Evolutionary conservation across 768 basidiomycete genomes (phyloP).

Genomic region (Mycena vulgaris): DNA sequence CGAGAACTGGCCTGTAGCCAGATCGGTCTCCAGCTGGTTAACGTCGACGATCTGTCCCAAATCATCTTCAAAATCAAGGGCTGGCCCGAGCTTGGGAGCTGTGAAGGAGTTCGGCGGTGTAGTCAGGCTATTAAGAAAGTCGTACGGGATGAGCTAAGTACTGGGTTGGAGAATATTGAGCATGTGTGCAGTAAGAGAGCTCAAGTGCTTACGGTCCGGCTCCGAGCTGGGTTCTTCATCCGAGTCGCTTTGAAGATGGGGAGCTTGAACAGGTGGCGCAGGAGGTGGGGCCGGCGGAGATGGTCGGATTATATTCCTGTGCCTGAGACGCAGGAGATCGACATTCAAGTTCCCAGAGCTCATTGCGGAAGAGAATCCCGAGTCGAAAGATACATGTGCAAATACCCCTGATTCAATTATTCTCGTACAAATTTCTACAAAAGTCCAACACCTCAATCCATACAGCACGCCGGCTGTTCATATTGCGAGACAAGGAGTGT

Average conservation of each 20-base stretch:
- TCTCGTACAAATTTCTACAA: conserved; percentile 14
- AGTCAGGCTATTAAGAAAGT: neutral
- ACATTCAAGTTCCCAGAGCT: neutral
- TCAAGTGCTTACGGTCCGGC: neutral
- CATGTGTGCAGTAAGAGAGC: neutral
- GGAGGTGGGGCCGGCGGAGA: no score
- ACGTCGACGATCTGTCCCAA: neutral
- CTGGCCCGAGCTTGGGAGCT: neutral
- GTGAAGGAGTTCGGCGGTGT: neutral
- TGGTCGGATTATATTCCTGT: no score
- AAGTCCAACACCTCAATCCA: conserved; percentile 16
- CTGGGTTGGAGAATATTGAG: neutral
- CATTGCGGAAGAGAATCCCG: neutral
- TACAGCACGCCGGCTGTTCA: conserved; percentile 20
- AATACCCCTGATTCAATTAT: neutral
- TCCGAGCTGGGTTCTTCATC: neutral
- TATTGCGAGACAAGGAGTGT: conserved; percentile 10
- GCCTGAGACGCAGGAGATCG: neutral
- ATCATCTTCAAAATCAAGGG: neutral
- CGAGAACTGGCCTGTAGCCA: neutral
- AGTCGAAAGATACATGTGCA: neutral
- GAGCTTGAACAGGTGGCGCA: no score
- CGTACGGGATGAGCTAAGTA: neutral
- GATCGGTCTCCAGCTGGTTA: no score
- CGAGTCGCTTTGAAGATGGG: no score